Conservation (phyloP, 306 rosid genomes). For the Vigna hirtella region DNA sequence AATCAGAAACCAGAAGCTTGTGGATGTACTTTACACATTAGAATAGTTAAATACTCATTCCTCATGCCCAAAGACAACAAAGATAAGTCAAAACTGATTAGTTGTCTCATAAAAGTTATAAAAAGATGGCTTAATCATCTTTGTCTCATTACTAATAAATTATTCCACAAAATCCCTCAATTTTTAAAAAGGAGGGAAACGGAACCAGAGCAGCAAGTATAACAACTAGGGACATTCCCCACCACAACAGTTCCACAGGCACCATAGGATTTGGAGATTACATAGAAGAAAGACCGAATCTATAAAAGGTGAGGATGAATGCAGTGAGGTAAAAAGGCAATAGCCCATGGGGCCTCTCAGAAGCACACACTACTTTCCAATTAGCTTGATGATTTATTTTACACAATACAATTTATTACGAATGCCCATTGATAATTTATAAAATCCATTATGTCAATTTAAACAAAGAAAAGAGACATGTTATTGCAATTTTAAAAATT, state of each 20-base stretch:
- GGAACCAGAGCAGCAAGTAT: not conserved
- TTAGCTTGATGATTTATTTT: no score
- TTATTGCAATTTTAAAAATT: no score
- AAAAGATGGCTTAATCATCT: not conserved
- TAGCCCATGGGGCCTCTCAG: not conserved
- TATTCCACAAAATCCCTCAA: no score
- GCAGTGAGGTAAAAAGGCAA: not conserved
- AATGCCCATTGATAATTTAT: no score
- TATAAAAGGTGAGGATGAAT: not conserved
- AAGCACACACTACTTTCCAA: not conserved
- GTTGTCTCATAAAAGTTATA: constrained; percentile 7
- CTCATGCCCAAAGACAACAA: constrained; percentile 7
- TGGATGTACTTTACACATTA: constrained; percentile 6
- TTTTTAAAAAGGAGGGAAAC: not conserved
- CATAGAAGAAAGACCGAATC: not conserved
- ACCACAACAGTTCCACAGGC: not conserved
- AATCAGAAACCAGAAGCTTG: not conserved
- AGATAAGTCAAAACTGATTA: not conserved
- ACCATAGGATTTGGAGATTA: not conserved
- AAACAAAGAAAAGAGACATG: no score
- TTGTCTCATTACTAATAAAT: no score
- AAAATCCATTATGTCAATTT: no score
- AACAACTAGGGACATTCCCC: not conserved
- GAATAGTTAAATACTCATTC: constrained; percentile 27
- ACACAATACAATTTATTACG: no score